Evolutionary conservation across 2,329 filamentous ascomycete genomes (phyloP), one percentile per base, ranked within the genome.

Genomic region (Xylaria sp.): DNA sequence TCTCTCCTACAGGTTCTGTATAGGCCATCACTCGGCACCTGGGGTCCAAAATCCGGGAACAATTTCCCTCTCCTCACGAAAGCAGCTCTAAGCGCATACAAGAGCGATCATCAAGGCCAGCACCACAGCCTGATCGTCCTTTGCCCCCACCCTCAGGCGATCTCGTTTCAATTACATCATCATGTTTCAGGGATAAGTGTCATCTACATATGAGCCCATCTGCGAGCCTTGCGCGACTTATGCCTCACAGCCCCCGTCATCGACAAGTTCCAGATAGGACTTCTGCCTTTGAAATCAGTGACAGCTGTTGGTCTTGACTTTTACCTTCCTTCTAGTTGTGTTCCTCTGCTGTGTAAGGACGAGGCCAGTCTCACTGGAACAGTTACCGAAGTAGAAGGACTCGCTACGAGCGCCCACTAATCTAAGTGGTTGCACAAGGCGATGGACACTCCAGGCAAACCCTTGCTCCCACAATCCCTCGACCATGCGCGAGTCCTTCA

Each of bases 401-500:
- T 61, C 25, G 15, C 17, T 49, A 4, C 50, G 27, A 53, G 33
- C 31, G n/a, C 36, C 50, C n/a, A 13, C 57, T 49, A 15, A 6
- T 22, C 15, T 63, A 59, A 39, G 53, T 55, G 54, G 29, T 55
- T 36, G 47, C 36, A 55, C 11, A 61, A 25, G 22, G 17, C 25
- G 2, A 69, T 71, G 64, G 65, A 67, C 51, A 47, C 63, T n/a
- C 27, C 50, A 31, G 55, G 17, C 63, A 60, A 66, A 22, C 50
- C 60, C 29, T 67, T 51, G 5, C 78, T 87, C 51, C 85, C 87
- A 20, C 66, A 77, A 42, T 83, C 78, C 49, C 83, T 90, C 29
- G 83, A 88, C 54, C 77, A 83, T 39, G 82, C 79, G 60, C 82
- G 79, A 70, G 85, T 94, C 66, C 69, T 78, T 7, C 73, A 73